Percentiles rank a stretch among this genome's conserved stretches.
Conservation (phyloP, 1,284 basidiomycete genomes). For the Marasmius tenuissimus region DNA sequence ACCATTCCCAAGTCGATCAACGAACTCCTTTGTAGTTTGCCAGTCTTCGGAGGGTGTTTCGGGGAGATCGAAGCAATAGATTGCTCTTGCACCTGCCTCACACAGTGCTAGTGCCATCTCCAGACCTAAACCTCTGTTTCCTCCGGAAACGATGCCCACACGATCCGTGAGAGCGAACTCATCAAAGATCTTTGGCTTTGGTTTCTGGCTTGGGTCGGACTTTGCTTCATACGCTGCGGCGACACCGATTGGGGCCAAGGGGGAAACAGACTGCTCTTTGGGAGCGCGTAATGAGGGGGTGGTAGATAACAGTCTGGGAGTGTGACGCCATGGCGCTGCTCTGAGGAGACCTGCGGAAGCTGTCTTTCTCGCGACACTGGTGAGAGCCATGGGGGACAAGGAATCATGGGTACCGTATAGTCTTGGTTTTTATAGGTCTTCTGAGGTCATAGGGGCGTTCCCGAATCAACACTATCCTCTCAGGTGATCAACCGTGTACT, state of each 20-base stretch:
- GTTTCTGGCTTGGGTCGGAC: slow-evolving; percentile 26
- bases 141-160: slow-evolving; percentile 78
- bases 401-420: too few relatives aligned
- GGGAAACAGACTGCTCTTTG: slow-evolving; percentile 43
- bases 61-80: slow-evolving; percentile 79
- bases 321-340: too few relatives aligned
- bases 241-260: slow-evolving; percentile 63
- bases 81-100: slow-evolving; percentile 74
- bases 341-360: too few relatives aligned
- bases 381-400: background rate
- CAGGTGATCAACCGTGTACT: too few relatives aligned
- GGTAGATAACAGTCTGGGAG: background rate
- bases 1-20: slow-evolving; percentile 44
- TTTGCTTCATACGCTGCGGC: slow-evolving; percentile 52
- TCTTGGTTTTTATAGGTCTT: too few relatives aligned
- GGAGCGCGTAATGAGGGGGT: slow-evolving; percentile 7
- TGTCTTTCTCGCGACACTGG: background rate
- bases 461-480: too few relatives aligned
- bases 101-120: slow-evolving; percentile 78
- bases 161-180: slow-evolving; percentile 78
- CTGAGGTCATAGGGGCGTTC: too few relatives aligned
- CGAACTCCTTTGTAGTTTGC: slow-evolving; percentile 53
- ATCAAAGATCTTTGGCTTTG: slow-evolving; percentile 56
- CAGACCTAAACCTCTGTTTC: slow-evolving; percentile 78
- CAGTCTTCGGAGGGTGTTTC: slow-evolving; percentile 68